Percentiles rank a stretch among this genome's conserved stretches.
Conservation (phyloP, 495 filamentous ascomycete species). For the Penicillium chermesinum region DNA sequence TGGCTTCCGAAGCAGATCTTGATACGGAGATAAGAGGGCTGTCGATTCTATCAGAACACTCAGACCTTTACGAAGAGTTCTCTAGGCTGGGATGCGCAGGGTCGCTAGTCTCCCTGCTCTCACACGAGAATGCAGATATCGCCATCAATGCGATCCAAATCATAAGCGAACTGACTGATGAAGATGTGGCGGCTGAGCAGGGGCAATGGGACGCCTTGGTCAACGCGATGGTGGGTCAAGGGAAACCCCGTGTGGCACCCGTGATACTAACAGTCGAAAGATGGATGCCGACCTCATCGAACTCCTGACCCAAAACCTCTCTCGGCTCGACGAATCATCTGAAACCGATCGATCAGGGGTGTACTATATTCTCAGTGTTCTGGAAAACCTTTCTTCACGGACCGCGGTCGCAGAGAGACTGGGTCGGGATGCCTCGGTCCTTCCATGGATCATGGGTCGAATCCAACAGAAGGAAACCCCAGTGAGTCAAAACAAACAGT, state of each 20-base stretch:
- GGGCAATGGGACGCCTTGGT: constrained; percentile 80
- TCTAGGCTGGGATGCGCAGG: constrained; percentile 69
- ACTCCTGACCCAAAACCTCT: constrained; percentile 76
- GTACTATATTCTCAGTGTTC: constrained; percentile 75
- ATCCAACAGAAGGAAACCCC: constrained; percentile 57
- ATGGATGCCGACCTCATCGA: constrained; percentile 76
- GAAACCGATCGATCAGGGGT: constrained; percentile 79
- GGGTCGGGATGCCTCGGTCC: constrained; percentile 56
- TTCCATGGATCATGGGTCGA: constrained; percentile 73
- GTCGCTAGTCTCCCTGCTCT: constrained; percentile 72
- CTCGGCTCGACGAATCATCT: constrained; percentile 71
- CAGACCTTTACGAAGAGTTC: constrained; percentile 81
- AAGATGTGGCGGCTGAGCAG: constrained; percentile 81
- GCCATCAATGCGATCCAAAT: constrained; percentile 90
- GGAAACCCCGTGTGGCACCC: not conserved
- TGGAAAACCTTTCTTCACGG: constrained; percentile 83
- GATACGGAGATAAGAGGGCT: constrained; percentile 86
- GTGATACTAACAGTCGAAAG: constrained; percentile 27
- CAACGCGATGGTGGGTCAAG: constrained; percentile 58
- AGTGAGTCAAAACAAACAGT: constrained; percentile 88
- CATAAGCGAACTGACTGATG: constrained; percentile 87
- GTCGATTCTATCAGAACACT: constrained; percentile 81
- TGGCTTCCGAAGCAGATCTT: constrained; percentile 83
- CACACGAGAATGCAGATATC: constrained; percentile 97
- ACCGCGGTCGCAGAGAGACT: constrained; percentile 62